These are phyloP conservation scores for Fusarium udum DNA, from an alignment of 2,329 filamentous ascomycete species.

Conservation along the genomic window DNA sequence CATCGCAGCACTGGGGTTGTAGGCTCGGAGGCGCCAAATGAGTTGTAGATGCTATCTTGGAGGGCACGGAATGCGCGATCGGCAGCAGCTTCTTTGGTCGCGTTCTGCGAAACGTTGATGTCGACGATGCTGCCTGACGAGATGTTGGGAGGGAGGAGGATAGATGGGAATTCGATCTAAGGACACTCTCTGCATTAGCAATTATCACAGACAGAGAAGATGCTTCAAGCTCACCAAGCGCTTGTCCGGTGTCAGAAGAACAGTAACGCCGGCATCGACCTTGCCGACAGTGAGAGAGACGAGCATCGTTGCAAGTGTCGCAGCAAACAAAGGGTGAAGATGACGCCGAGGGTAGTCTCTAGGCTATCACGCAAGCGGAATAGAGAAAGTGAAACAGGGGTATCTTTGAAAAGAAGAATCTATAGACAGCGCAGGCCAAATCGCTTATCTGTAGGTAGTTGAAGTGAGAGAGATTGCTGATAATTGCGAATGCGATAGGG, in stretches of 20 bases:
- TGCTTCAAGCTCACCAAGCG: conserved; percentile 74
- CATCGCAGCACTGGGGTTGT: conserved; percentile 82
- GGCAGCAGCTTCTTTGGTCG: conserved; percentile 77
- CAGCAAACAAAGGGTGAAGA: conserved; percentile 20
- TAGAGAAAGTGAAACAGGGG: conserved; percentile 1
- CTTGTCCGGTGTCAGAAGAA: conserved; percentile 96
- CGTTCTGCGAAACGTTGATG: conserved; percentile 92
- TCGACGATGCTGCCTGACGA: conserved; percentile 97
- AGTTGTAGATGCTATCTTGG: conserved; percentile 87
- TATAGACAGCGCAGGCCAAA: background rate
- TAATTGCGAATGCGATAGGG: conserved; percentile 13
- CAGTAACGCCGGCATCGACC: conserved; percentile 97
- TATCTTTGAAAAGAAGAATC: conserved; percentile 2
- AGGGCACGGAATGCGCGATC: conserved; percentile 81
- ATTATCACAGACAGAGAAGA: background rate
- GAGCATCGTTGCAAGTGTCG: conserved; percentile 71
- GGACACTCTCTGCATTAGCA: conserved; percentile 33
- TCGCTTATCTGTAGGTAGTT: background rate
- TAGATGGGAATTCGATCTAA: conserved; percentile 98
- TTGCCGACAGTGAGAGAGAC: conserved; percentile 99
- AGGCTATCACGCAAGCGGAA: conserved; percentile 1
- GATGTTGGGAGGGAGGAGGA: conserved; percentile 94
- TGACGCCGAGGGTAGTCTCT: conserved; percentile 1
- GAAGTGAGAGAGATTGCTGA: conserved; percentile 7
- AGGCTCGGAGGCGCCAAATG: conserved; percentile 85